Evolutionary conservation across 2,329 filamentous ascomycete species (phyloP), one percentile per base, ranked within the genome.

Genomic region (Pleurostoma richardsiae): DNA sequence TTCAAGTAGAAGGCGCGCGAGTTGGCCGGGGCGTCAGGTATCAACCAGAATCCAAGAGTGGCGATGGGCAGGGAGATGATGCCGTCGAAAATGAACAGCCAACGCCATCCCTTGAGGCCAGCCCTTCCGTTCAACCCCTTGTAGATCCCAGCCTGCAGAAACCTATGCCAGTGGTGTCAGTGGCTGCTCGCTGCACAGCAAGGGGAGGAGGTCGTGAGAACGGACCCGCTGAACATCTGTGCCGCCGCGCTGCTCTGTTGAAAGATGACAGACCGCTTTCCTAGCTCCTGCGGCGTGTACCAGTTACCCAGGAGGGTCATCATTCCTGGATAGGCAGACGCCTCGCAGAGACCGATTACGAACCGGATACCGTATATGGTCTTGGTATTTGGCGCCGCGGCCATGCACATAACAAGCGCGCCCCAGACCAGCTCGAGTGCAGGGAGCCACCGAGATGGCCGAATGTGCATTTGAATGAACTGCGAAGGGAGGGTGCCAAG

Each of bases 41-140:
- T 61, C 28, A 60, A 58, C 46, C 59, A 59, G 44, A 57, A 65
- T 3, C 63, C 65, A 30, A 59, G 61, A 0, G 60, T 10, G 10
- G 58, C 62, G 30, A 65, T 54, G 1, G 63, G 60, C 3, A 65
- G 53, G 2, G 58, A 57, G 30, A 67, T 62, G 6, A 65, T 54
- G 3, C 68, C 68, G 48, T 72, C 70, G 52, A 73, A 68, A 39
- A 73, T 63, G 49, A 74, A 74, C 3, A 73, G 62, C 69, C 69
- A 74, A 40, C 68, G 64, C 71, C 69, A 74, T 0, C 67, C 72
- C 1, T 61, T 51, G 4, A 69, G 58, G 0, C 68, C 68, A 4
- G 58, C 48, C 3, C 49, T 55, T 1, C 68, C 66, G 29, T 72
- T 60, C 52, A 72, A 61, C 4, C 65, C 63, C 8, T 54, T 59